Conservation (phyloP, 208 protist genomes). For the Acanthamoeba sp. region DNA sequence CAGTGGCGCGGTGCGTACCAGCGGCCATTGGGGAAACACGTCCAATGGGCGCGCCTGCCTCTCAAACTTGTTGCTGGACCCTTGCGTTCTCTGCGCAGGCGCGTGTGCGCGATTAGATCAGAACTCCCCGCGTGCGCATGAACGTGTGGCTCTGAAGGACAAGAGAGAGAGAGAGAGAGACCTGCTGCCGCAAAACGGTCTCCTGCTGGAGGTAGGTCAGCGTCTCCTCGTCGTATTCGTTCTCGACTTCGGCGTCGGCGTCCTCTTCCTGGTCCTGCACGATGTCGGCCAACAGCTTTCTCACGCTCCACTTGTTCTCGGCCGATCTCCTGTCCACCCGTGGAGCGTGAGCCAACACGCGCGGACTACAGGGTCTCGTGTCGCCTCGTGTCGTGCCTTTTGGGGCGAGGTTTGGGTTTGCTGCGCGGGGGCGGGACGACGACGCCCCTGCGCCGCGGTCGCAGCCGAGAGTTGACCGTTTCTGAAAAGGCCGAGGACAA, state of each 20-base stretch:
- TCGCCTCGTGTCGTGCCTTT: neutral
- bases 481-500: neutral
- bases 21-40: neutral
- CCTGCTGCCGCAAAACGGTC: neutral
- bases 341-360: neutral
- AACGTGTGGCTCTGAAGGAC: constrained; percentile 8
- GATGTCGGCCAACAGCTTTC: neutral
- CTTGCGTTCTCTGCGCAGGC: neutral
- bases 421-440: neutral
- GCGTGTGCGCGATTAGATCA: constrained; percentile 21
- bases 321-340: neutral
- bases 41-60: neutral
- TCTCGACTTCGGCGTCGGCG: neutral
- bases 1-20: neutral
- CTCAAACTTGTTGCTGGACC: neutral
- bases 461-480: neutral
- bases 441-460: neutral
- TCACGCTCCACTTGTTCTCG: neutral
- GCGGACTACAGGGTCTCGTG: too few relatives aligned
- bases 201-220: neutral
- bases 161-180: neutral
- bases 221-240: neutral
- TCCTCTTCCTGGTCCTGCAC: neutral
- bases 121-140: constrained; percentile 66
- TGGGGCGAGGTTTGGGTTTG: neutral